Percentiles rank a stretch among this genome's conserved stretches.
Evolutionary conservation across 1,284 basidiomycete species (phyloP).

Genomic region (Vanrija pseudolonga): DNA sequence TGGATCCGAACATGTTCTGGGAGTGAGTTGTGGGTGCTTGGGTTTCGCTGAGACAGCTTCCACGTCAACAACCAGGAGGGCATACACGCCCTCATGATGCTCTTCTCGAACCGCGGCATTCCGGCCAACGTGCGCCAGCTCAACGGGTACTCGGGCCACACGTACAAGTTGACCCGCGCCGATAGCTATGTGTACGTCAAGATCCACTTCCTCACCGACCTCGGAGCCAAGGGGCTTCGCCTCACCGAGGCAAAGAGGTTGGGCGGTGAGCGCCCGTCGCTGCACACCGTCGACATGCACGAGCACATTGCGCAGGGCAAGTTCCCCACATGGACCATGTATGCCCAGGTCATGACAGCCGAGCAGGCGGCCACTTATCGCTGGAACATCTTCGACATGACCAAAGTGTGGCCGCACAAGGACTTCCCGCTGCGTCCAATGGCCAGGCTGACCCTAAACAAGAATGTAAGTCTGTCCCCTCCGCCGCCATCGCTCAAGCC

Average conservation of each 20-base stretch:
- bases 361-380: constrained; percentile 59
- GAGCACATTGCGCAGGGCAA: constrained; percentile 61
- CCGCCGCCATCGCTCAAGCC: background rate
- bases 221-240: constrained; percentile 66
- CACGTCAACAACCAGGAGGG: constrained; percentile 53
- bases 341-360: constrained; percentile 63
- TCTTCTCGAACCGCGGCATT: constrained; percentile 73
- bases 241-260: constrained; percentile 38
- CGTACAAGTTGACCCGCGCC: constrained; percentile 57
- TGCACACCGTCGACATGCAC: constrained; percentile 72
- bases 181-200: constrained; percentile 74
- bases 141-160: constrained; percentile 64
- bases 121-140: constrained; percentile 80
- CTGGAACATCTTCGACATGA: constrained; percentile 73
- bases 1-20: constrained; percentile 56
- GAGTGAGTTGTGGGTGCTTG: constrained; percentile 55
- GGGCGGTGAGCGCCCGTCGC: constrained; percentile 52
- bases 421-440: constrained; percentile 68
- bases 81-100: constrained; percentile 73
- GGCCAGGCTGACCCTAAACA: constrained; percentile 70
- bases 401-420: constrained; percentile 77
- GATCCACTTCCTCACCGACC: constrained; percentile 74
- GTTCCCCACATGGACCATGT: constrained; percentile 70
- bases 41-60: constrained; percentile 25
- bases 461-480: constrained; percentile 55